Conservation (phyloP, 2,329 filamentous ascomycete species). For the Fusarium solani-melongenae region DNA sequence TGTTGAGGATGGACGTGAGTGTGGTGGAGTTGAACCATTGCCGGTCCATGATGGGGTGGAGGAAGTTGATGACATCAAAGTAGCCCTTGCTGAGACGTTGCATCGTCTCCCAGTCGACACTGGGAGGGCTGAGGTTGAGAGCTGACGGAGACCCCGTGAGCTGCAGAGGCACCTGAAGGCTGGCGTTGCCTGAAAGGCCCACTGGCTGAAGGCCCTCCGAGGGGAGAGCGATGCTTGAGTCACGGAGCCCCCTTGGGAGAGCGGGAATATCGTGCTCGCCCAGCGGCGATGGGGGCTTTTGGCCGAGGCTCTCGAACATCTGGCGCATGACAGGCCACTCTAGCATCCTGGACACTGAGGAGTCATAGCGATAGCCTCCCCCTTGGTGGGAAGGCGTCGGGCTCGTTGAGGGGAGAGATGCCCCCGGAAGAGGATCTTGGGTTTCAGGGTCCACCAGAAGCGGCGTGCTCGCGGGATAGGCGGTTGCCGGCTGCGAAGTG, state of each 20-base stretch:
- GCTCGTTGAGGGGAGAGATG: conserved; percentile 34
- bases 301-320: conserved; percentile 40
- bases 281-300: conserved; percentile 33
- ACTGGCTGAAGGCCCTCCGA: conserved; percentile 38
- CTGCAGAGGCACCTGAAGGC: conserved; percentile 36
- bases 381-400: conserved; percentile 24
- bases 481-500: conserved; percentile 33
- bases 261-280: conserved; percentile 28
- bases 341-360: conserved; percentile 39
- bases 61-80: conserved; percentile 69
- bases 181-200: conserved; percentile 27
- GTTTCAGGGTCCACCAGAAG: conserved; percentile 37
- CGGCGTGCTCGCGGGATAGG: conserved; percentile 34
- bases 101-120: conserved; percentile 61
- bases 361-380: conserved; percentile 44
- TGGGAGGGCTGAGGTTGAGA: conserved; percentile 30
- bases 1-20: conserved; percentile 56
- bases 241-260: conserved; percentile 36
- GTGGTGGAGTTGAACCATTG: conserved; percentile 62
- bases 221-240: conserved; percentile 33
- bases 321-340: conserved; percentile 44
- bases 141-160: conserved; percentile 23
- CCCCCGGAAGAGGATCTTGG: conserved; percentile 33
- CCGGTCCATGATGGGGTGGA: conserved; percentile 69
- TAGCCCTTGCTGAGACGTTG: conserved; percentile 63